phyloP scores from a whole-genome alignment of 1,284 basidiomycete species.

The Fomitopsis pinicola region DNA sequence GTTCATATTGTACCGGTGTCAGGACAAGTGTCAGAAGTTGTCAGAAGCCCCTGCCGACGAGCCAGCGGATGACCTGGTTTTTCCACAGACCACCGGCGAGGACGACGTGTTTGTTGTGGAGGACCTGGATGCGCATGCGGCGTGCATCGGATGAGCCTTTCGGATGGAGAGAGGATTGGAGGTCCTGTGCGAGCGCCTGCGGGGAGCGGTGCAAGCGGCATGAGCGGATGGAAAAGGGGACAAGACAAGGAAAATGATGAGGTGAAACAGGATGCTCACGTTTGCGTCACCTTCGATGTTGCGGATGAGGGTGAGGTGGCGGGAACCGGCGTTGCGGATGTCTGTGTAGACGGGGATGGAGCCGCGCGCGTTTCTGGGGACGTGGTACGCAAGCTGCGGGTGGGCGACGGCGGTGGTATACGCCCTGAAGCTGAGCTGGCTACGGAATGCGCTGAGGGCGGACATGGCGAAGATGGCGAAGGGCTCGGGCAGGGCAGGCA shows the following conservation, averaged over 20 bases:
- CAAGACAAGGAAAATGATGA: slow-evolving; percentile 7
- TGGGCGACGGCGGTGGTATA: slow-evolving; percentile 5
- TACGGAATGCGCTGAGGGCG: neutral
- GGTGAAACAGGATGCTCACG: slow-evolving; percentile 27
- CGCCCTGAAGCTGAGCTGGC: neutral
- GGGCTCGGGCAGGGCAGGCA: neutral
- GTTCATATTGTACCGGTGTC: neutral
- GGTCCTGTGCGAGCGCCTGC: slow-evolving; percentile 51
- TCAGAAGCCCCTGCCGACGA: slow-evolving; percentile 55
- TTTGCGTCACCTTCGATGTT: slow-evolving; percentile 43
- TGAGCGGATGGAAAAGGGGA: slow-evolving; percentile 2
- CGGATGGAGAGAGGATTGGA: slow-evolving; percentile 43
- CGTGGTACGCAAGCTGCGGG: slow-evolving; percentile 43
- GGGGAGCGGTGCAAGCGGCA: slow-evolving; percentile 2
- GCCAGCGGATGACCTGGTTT: slow-evolving; percentile 51
- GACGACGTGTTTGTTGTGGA: slow-evolving; percentile 46
- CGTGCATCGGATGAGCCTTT: slow-evolving; percentile 39
- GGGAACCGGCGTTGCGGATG: slow-evolving; percentile 58
- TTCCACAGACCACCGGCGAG: slow-evolving; percentile 59
- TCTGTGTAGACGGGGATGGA: slow-evolving; percentile 72
- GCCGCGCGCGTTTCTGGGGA: slow-evolving; percentile 59
- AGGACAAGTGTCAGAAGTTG: neutral
- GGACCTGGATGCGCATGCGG: slow-evolving; percentile 42
- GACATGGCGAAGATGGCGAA: neutral
- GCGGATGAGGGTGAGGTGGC: slow-evolving; percentile 43